These are phyloP conservation scores for Diplodia corticola DNA, from an alignment of 2,329 filamentous ascomycete species.

Conservation along the genomic window DNA sequence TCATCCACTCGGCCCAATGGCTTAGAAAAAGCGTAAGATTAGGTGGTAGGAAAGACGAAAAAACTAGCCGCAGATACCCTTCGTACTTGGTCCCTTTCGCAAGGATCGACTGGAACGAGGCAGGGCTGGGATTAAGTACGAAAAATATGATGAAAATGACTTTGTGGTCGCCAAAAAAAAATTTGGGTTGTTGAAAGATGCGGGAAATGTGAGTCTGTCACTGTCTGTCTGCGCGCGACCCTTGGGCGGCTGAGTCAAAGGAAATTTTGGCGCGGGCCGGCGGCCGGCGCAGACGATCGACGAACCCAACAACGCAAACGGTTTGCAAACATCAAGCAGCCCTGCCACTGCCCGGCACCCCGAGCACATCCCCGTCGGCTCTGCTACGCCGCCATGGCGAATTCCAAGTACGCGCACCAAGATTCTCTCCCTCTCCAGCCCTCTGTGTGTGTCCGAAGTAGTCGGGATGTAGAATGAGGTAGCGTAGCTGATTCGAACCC, in stretches of 20 bases:
- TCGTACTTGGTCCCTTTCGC: not conserved
- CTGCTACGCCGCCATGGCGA: conserved; percentile 25
- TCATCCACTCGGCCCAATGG: not conserved
- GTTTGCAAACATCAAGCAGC: no score
- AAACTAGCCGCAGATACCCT: not conserved
- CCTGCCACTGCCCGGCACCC: no score
- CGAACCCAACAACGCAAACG: not conserved
- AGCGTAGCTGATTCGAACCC: not conserved
- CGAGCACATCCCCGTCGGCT: not conserved
- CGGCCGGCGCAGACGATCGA: not conserved
- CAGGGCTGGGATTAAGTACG: not conserved
- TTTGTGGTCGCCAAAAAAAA: conserved; percentile 10
- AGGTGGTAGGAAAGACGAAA: not conserved
- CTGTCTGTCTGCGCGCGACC: no score
- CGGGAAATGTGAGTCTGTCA: not conserved
- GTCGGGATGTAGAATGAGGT: no score
- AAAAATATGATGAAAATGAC: conserved; percentile 12
- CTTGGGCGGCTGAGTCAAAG: conserved; percentile 4
- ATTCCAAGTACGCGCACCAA: conserved; percentile 26
- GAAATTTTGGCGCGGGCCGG: not conserved
- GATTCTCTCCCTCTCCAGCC: no score
- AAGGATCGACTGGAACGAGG: not conserved
- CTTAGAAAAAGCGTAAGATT: not conserved
- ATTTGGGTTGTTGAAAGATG: not conserved
- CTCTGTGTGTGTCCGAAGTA: no score